These are phyloP conservation scores for Tylopilus sp. DNA, from an alignment of 768 basidiomycete genomes.

Conservation along the genomic window DNA sequence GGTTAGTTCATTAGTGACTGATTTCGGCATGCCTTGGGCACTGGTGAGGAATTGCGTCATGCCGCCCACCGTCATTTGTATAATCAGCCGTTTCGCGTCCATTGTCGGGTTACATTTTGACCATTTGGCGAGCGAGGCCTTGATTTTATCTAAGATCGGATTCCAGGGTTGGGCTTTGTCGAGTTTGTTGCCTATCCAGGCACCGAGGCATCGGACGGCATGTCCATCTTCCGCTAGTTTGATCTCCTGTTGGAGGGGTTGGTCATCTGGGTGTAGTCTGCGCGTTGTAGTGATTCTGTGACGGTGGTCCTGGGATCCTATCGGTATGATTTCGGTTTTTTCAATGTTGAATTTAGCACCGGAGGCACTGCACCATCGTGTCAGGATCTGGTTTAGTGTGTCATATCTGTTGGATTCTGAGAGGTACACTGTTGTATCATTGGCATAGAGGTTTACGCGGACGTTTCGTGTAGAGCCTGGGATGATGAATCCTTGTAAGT, in stretches of 20 bases:
- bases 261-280: neutral
- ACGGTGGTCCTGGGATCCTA: conserved; percentile 19
- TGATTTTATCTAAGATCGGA: conserved; percentile 19
- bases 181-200: conserved; percentile 25
- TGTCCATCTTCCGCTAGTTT: conserved; percentile 13
- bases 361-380: conserved; percentile 32
- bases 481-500: neutral
- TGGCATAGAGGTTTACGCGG: conserved; percentile 23
- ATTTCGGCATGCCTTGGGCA: conserved; percentile 12
- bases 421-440: conserved; percentile 27
- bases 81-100: conserved; percentile 5
- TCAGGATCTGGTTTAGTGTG: conserved; percentile 22
- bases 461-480: neutral
- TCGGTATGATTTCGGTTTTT: conserved; percentile 23
- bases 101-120: conserved; percentile 13
- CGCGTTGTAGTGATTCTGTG: neutral
- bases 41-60: conserved; percentile 30
- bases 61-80: conserved; percentile 14
- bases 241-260: neutral
- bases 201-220: conserved; percentile 6
- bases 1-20: neutral
- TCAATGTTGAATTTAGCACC: conserved; percentile 17
- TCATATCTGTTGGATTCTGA: conserved; percentile 5
- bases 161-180: conserved; percentile 12
- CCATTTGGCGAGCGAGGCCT: neutral